Evolutionary conservation across 805 yeast genomes (phyloP).

Genomic region (Cyberlindnera saturnus): DNA sequence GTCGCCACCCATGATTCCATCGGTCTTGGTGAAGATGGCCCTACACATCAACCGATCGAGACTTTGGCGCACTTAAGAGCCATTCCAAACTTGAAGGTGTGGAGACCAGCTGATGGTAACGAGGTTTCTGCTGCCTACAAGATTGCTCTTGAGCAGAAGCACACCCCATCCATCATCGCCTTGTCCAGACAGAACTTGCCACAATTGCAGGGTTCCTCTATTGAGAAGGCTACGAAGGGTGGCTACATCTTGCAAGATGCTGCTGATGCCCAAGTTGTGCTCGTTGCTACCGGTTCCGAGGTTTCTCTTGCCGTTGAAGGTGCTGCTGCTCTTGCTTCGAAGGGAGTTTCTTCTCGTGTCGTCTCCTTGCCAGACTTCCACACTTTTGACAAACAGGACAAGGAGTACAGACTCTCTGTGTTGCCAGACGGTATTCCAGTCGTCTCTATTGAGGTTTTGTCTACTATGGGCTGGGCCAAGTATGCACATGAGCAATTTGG

Average conservation of each 20-base stretch:
- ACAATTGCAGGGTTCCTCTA: constrained; percentile 86
- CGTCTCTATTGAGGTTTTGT: constrained; percentile 87
- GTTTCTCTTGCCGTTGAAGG: constrained; percentile 75
- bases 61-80: constrained; percentile 85
- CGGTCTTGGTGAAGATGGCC: constrained; percentile 91
- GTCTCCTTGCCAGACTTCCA: constrained; percentile 92
- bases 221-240: constrained; percentile 92
- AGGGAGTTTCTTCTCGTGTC: constrained; percentile 70
- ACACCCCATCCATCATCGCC: constrained; percentile 71
- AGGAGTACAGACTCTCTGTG: constrained; percentile 76
- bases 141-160: constrained; percentile 51
- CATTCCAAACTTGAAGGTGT: constrained; percentile 71
- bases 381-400: constrained; percentile 80
- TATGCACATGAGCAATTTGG: constrained; percentile 97
- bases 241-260: constrained; percentile 73
- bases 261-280: constrained; percentile 61
- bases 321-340: constrained; percentile 57
- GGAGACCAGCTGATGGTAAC: constrained; percentile 95
- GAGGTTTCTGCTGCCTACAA: constrained; percentile 81
- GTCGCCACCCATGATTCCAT: constrained; percentile 88
- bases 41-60: constrained; percentile 91
- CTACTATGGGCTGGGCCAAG: constrained; percentile 88
- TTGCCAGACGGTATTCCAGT: constrained; percentile 94
- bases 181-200: constrained; percentile 85
- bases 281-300: constrained; percentile 94